Conservation (phyloP, 2,329 filamentous ascomycete genomes). For the Gaeumannomyces sp. region DNA sequence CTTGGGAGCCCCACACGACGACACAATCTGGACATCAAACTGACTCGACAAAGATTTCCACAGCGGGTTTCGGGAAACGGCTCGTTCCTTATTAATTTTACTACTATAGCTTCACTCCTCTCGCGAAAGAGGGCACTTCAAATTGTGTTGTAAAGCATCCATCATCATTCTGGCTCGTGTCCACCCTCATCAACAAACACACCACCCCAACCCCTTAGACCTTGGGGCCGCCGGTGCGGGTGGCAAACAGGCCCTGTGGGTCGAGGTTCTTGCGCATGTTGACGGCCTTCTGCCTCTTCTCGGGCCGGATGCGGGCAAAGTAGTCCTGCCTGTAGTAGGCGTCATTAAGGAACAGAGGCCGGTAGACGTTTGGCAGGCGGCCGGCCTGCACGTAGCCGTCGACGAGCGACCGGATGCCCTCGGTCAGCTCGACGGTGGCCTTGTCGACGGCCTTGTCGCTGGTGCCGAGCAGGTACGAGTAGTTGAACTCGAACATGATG, state of each 20-base stretch:
- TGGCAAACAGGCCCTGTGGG: slow-evolving; percentile 29
- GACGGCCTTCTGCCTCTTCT: slow-evolving; percentile 27
- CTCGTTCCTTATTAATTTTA: too few species aligned
- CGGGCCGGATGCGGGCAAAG: slow-evolving; percentile 31
- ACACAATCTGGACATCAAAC: too few species aligned
- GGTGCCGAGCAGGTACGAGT: slow-evolving; percentile 7
- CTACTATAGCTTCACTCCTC: too few species aligned
- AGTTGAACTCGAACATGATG: slow-evolving; percentile 10
- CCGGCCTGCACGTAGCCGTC: slow-evolving; percentile 5
- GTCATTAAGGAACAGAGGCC: slow-evolving; percentile 39
- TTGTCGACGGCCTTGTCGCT: slow-evolving; percentile 1
- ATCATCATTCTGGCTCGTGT: too few species aligned
- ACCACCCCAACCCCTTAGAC: slow-evolving; percentile 14
- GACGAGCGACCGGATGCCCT: slow-evolving; percentile 3
- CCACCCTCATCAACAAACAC: too few species aligned
- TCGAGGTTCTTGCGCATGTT: slow-evolving; percentile 30
- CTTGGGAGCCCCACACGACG: too few species aligned
- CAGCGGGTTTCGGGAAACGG: too few species aligned
- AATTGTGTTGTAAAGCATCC: too few species aligned
- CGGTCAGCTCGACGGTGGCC: neutral
- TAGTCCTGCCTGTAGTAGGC: slow-evolving; percentile 36
- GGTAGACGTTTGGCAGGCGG: slow-evolving; percentile 23
- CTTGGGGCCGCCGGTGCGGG: slow-evolving; percentile 37
- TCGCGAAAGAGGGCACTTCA: too few species aligned
- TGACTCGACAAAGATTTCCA: too few species aligned